These are phyloP conservation scores for Euphorbia corollata DNA, from an alignment of 441 rosid species.

Conservation along the genomic window DNA sequence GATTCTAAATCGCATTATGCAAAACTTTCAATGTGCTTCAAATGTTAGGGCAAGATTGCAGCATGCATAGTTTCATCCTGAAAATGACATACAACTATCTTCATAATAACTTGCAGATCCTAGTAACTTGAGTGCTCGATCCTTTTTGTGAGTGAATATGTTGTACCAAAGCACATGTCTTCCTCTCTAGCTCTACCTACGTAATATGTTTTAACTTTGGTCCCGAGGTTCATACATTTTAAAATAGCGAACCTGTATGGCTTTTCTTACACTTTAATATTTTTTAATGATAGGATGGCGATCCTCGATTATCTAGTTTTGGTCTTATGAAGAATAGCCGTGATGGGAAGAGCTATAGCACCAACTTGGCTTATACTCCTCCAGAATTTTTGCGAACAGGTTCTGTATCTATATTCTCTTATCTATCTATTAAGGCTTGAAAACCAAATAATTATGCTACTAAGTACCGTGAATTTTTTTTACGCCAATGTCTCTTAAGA, in stretches of 20 bases:
- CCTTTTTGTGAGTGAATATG: not conserved
- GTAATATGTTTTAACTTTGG: not conserved
- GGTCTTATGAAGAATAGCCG: conserved; percentile 94
- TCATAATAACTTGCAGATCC: not conserved
- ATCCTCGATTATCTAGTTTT: conserved; percentile 87
- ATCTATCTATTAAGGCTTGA: not conserved
- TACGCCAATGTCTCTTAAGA: not conserved
- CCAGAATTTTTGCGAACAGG: conserved; percentile 93
- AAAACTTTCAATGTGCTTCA: not conserved
- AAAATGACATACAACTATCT: not conserved
- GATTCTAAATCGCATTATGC: not conserved
- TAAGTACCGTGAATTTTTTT: not conserved
- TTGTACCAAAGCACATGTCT: not conserved
- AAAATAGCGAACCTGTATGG: not conserved
- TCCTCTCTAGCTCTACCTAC: not conserved
- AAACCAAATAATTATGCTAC: not conserved
- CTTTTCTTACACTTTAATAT: not conserved
- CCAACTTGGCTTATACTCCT: conserved; percentile 93
- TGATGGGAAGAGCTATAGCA: conserved; percentile 93
- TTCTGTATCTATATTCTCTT: conserved; percentile 12
- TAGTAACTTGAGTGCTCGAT: not conserved
- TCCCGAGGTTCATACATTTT: not conserved
- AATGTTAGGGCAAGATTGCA: not conserved
- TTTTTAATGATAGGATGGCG: conserved; percentile 52
- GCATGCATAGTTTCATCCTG: not conserved